Evolutionary conservation across 2,329 filamentous ascomycete genomes (phyloP), one percentile per base, ranked within the genome.

Genomic region (Colletotrichum ledebouriae): DNA sequence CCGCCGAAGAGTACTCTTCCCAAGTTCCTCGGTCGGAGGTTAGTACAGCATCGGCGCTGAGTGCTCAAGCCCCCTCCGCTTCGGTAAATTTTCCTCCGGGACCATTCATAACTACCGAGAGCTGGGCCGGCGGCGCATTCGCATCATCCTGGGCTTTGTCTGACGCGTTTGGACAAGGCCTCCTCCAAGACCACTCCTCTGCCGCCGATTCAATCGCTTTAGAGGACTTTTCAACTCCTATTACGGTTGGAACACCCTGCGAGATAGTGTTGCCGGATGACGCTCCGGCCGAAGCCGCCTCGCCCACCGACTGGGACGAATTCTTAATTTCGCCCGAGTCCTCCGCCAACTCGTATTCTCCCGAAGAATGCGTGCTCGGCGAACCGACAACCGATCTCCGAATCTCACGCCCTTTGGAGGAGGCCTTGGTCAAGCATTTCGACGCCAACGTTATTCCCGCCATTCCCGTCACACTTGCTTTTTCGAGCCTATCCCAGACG

Each of bases 381-480:
- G 49, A 47, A n/a, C 44, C 64, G 5, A 34, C 37, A 0, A 15
- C 20, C 10, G 59, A 63, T 33, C 55, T 55, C 9, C 64, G 41
- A 33, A 13, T 67, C 7, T 63, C 59, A 3, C 29, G 58, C 7
- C 59, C 59, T 7, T 22, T 63, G 7, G 64, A 63, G 20, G 59
- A 67, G 12, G 49, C 53, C 2, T 42, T 67, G 10, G 47, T 67
- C 12, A 59, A 63, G 3, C 64, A 67, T 39, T 67, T 67, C 4
- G 59, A 67, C 12, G 57, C 37, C 5, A 67, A 63, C 2, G 59
- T 67, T 1, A 34, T 63, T 12, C 64, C 52, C 4, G 20, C 46
- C 1, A 63, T 67, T 6, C 64, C 64, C 4, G 64, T 67, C 3
- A 29, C 29, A 2, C 42, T 67, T 6, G 60, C 59, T 6, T 67